These are phyloP conservation scores for Coccomyxa sp. DNA, from an alignment of 139 green algal species.

Conservation along the genomic window DNA sequence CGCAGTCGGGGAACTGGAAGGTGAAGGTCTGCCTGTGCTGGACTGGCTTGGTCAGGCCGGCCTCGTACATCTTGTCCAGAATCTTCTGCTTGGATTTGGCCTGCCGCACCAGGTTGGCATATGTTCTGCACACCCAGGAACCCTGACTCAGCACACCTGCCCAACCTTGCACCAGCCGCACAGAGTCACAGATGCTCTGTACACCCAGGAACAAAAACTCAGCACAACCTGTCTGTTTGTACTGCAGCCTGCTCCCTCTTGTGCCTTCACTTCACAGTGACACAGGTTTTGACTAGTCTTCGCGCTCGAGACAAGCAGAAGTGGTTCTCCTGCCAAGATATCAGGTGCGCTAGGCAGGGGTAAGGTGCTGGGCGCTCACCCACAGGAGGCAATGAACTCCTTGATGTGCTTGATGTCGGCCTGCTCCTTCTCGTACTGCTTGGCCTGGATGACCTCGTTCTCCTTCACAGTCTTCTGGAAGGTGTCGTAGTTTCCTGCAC, in stretches of 20 bases:
- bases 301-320: no score
- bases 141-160: no score
- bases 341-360: no score
- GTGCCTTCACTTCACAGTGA: no score
- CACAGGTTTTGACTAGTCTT: no score
- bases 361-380: constrained; percentile 2
- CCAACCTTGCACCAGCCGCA: no score
- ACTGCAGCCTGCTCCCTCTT: no score
- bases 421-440: constrained; percentile 63
- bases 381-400: constrained; percentile 54
- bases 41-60: constrained; percentile 80
- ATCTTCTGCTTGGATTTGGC: constrained; percentile 93
- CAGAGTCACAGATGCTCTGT: no score
- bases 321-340: no score
- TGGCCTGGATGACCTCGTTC: constrained; percentile 58
- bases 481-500: constrained; percentile 38
- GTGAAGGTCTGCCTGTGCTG: constrained; percentile 81
- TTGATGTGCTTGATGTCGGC: constrained; percentile 64
- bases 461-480: constrained; percentile 50
- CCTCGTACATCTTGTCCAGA: constrained; percentile 87
- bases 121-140: no score
- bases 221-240: no score
- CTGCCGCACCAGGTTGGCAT: constrained; percentile 75
- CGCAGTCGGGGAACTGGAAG: constrained; percentile 52
- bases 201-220: no score